Evolutionary conservation across 176 grass and related monocot species (phyloP), one percentile per base, ranked within the genome.

Genomic region (Calamus simplicifolius): DNA sequence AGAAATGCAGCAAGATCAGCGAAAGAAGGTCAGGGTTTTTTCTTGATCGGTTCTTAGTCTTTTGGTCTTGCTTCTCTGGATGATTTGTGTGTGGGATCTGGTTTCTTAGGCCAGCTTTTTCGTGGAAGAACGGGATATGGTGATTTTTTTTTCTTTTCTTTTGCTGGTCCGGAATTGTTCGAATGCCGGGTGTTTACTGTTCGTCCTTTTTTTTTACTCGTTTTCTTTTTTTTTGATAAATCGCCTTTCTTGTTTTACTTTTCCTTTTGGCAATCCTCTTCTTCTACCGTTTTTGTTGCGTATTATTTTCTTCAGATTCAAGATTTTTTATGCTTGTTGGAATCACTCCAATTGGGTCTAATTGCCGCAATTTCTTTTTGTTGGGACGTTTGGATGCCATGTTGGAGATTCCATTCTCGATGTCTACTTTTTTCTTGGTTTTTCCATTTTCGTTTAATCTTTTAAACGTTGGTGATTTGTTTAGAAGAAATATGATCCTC

Each of bases 1-100:
- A 49, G 64, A 65, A 58, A 81, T 81, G 79, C 79, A 81, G 57
- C 71, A 70, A 29, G 79, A 75, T 71, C 79, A 81, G 58, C 50
- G 71, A 64, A 81, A 75, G 59, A 81, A 81, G 79, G 79, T 81
- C 26, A 19, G 60, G 4, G 15, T 49, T 26, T 25, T 65, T 61
- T 53, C 52, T 66, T 64, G 31, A 49, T 17, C 16, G 19, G 21
- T 79, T 31, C 16, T 73, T 73, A 17, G 8, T 7, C 35, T 43
- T 2, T 48, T 48, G 16, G 57, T 50, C 29, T 58, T 64, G 16
- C 35, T 3, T 53, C 6, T 70, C 10, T 70, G n/a, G 43, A 55
- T 12, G 25, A 18, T 54, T 65, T 53, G 16, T 28, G 10, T 43
- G 35, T 43, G 35, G 18, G 53, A 57, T 65, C 54, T 26, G 43